Base-by-base conservation (phyloP, 306 rosid species). In the Lithocarpus polystachyus region DNA sequence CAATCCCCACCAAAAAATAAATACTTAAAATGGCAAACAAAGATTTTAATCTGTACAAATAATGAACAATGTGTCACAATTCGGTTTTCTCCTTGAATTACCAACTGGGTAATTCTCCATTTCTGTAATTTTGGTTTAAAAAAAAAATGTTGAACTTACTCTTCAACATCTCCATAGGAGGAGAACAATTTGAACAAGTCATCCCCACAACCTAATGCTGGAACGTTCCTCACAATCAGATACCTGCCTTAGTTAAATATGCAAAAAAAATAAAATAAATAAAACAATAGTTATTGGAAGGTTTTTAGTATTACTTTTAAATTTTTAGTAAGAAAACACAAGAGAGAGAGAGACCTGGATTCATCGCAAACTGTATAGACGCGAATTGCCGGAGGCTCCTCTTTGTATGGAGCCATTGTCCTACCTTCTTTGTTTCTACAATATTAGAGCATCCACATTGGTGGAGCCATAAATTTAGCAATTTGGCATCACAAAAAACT, bases 311-410 rank as follows among this genome's bases (percentile, higher is more conserved):
- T 33, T 13, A 24, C 69, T 62, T 20, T 19, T 23, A 29, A 64
- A 26, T 62, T 17, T 18, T n/a, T 40, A 6, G 51, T 54, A 4
- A 61, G 59, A 55, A 67, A 3, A 76, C 26, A 20, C 6, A 23
- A 33, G 3, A 65, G 5, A 28, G 13, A 65, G 3, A 23, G 23
- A 35, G 23, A 89, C 97, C 95, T 88, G 51, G 99, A 94, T 91
- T 94, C 99, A 7, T 92, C 95, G 57, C 90, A 94, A 82, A 94
- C 91, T 0, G 95, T 88, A 88, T 94, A 92, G 70, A 89, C 99
- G 1, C 90, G 89, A 89, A 94, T 84, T 0, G 97, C 97, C 5
- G 89, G 89, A 57, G 89, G 69, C 40, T 92, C 92, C 7, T 92
- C 89, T 72, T 83, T 91, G 81, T 82, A 85, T 59, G 95, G 91